These are phyloP conservation scores for Sicyos edulis DNA, from an alignment of 306 rosid genomes.

Conservation along the genomic window DNA sequence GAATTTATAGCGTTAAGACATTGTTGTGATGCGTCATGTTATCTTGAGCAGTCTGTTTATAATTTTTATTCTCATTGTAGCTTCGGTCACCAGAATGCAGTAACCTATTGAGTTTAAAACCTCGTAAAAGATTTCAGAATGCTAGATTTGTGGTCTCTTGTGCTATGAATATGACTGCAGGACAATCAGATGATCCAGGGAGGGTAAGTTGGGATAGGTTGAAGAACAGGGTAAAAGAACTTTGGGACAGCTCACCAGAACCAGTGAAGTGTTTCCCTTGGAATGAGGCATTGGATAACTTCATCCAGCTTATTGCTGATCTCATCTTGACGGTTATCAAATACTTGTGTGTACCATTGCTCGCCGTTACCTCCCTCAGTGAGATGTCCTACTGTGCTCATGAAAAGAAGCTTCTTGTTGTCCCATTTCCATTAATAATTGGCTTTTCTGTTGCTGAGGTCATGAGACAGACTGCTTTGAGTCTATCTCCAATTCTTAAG, in stretches of 20 bases:
- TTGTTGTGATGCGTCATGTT: background rate
- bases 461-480: constrained; percentile 52
- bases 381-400: constrained; percentile 89
- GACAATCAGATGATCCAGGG: constrained; percentile 47
- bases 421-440: constrained; percentile 56
- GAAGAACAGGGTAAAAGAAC: constrained; percentile 35
- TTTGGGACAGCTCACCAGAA: constrained; percentile 79
- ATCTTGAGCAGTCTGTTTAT: background rate
- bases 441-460: constrained; percentile 69
- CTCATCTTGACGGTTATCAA: constrained; percentile 58
- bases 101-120: constrained; percentile 30
- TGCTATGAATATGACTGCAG: constrained; percentile 64
- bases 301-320: constrained; percentile 61
- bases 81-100: constrained; percentile 29
- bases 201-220: constrained; percentile 36
- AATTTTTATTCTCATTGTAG: constrained; percentile 23
- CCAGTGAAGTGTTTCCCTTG: constrained; percentile 82
- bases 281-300: constrained; percentile 57
- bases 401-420: constrained; percentile 56
- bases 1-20: background rate
- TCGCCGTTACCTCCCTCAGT: constrained; percentile 59
- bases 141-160: constrained; percentile 31
- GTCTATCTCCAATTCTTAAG: constrained; percentile 63
- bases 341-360: constrained; percentile 59
- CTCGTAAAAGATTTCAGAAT: constrained; percentile 30